Evolutionary conservation across 352 stramenopile genomes (phyloP), one percentile per base, ranked within the genome.

Genomic region (Pythium volutum): DNA sequence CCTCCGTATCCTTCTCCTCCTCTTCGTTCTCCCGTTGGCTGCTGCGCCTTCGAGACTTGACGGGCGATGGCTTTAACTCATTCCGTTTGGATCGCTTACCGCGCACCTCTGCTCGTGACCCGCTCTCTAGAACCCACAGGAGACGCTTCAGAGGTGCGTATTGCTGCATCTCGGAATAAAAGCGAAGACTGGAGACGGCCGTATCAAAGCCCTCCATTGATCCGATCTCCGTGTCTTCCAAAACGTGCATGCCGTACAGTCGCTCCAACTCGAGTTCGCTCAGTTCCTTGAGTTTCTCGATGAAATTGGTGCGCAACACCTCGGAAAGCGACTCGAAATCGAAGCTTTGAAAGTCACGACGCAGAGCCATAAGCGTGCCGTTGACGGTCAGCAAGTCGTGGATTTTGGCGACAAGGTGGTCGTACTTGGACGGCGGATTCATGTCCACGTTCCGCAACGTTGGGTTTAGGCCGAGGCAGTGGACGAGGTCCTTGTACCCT

Each of bases 221-320:
- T 2, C 68, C 62, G 8, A 87, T 78, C 34, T 73, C 54, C 15
- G 60, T 33, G 14, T 78, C 69, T 53, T 83, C 71, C 18, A 87
- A 34, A 10, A 85, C 41, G 7, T 71, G 64, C 48, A 75, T 67
- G 16, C 67, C 55, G n/a, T 72, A 71, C 0, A 92, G 57, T 49
- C 67, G 47, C 18, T 70, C 54, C 0, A 91, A 70, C 39, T 91
- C 79, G 4, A 10, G 58, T 39, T 89, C 80, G 27, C 75, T 89
- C 49, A 88, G 67, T 46, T 73, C 68, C 29, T 77, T 53, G 25
- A 89, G 54, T 59, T 92, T 92, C 25, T 85, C 62, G 26, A 92
- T 71, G 50, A 90, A 86, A 29, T 89, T 89, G 16, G 77, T 84
- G 14, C 80, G 76, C 26, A 83, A 62, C 0, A 56, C 55, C 14